These are phyloP conservation scores for Exophiala mesophila DNA, from an alignment of 2,329 filamentous ascomycete genomes.

Conservation along the genomic window DNA sequence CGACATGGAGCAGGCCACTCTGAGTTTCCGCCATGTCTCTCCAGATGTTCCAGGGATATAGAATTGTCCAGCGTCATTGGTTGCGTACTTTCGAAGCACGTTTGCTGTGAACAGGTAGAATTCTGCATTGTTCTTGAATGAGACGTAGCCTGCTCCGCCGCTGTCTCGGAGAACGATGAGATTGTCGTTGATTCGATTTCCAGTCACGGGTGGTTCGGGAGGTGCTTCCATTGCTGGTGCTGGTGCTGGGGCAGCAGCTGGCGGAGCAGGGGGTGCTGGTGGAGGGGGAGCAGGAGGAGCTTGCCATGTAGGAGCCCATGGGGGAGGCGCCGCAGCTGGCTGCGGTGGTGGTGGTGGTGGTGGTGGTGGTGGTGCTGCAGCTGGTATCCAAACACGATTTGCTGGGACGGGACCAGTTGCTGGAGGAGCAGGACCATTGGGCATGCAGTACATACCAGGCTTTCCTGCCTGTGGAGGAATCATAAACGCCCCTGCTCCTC, in stretches of 20 bases:
- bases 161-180: conserved; percentile 18
- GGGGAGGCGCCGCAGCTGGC: conserved; percentile 8
- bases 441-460: conserved; percentile 19
- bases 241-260: conserved; percentile 10
- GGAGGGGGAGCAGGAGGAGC: conserved; percentile 11
- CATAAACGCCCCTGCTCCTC: conserved; percentile 11
- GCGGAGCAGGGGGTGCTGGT: conserved; percentile 5
- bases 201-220: conserved; percentile 20
- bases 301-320: conserved; percentile 4
- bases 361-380: conserved; percentile 10
- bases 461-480: conserved; percentile 16
- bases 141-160: conserved; percentile 15
- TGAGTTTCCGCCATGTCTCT: conserved; percentile 53
- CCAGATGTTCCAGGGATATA: conserved; percentile 44
- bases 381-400: conserved; percentile 7
- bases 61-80: conserved; percentile 32
- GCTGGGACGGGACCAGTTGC: conserved; percentile 5
- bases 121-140: conserved; percentile 16
- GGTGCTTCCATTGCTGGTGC: conserved; percentile 14
- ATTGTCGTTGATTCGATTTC: conserved; percentile 25
- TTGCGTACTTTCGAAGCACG: conserved; percentile 19
- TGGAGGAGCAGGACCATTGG: conserved; percentile 12
- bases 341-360: conserved; percentile 5
- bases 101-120: conserved; percentile 38
- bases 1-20: conserved; percentile 44